Percentiles rank a stretch among this genome's conserved stretches.
These are phyloP conservation scores for Fraxinus baroniana DNA, from an alignment of 305 asterid species.

Conservation along the genomic window DNA sequence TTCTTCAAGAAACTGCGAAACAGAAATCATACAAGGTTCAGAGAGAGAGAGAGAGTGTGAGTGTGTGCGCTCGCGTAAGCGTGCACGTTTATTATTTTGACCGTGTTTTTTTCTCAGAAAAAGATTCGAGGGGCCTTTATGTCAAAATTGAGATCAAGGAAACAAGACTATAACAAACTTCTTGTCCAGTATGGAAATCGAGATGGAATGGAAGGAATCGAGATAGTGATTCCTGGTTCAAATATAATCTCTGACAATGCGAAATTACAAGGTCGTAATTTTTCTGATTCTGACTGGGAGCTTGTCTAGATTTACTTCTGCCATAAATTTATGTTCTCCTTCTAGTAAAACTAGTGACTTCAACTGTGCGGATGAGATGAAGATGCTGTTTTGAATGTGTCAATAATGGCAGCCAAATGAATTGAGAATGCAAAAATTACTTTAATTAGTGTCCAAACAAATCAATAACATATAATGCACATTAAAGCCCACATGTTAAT, in stretches of 20 bases:
- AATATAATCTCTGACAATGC: conserved; percentile 14
- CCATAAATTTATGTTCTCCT: conserved; percentile 12
- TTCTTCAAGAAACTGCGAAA: conserved; percentile 35
- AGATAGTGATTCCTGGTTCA: conserved; percentile 22
- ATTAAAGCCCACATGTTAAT: background rate
- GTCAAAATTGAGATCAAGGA: conserved; percentile 52
- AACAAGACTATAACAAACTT: conserved; percentile 35
- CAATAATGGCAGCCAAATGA: conserved; percentile 20
- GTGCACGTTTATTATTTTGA: conserved; percentile 7
- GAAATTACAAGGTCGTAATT: conserved; percentile 22
- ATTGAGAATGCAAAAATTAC: conserved; percentile 1
- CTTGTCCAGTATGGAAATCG: conserved; percentile 28
- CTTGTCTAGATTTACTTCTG: conserved; percentile 42
- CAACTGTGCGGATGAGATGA: background rate
- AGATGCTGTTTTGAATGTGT: conserved; percentile 17
- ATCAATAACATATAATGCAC: conserved; percentile 14
- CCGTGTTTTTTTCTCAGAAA: conserved; percentile 40
- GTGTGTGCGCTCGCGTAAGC: background rate
- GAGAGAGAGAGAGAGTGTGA: too few species aligned
- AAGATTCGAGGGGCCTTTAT: conserved; percentile 59
- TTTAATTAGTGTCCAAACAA: background rate
- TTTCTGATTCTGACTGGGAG: conserved; percentile 78
- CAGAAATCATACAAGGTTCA: conserved; percentile 85
- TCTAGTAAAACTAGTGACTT: background rate
- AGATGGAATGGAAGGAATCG: conserved; percentile 25